Conservation (phyloP, 2,329 filamentous ascomycete species). For the Achaetomium macrosporum region DNA sequence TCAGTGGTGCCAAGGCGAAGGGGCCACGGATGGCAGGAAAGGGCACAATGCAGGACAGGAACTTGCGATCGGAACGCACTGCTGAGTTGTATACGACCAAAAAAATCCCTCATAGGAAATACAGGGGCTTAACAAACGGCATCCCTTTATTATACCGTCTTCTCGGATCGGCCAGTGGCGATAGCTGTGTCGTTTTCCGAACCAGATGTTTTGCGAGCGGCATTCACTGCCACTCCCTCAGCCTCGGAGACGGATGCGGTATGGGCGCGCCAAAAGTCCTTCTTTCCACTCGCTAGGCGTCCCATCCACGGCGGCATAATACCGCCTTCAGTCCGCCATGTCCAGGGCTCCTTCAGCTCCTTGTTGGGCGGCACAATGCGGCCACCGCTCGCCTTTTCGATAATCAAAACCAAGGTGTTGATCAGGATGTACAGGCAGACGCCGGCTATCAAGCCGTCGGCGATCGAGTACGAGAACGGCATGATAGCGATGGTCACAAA, state of each 20-base stretch:
- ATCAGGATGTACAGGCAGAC: slow-evolving; percentile 71
- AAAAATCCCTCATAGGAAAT: not conserved
- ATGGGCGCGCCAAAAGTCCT: slow-evolving; percentile 19
- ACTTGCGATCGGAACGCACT: too few relatives aligned
- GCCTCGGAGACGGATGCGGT: slow-evolving; percentile 6
- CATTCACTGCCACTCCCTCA: slow-evolving; percentile 12
- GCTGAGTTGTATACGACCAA: too few relatives aligned
- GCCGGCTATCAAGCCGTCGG: slow-evolving; percentile 77
- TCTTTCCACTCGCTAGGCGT: slow-evolving; percentile 57
- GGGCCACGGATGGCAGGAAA: too few relatives aligned
- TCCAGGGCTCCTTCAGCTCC: slow-evolving; percentile 73
- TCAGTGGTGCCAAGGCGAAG: too few relatives aligned
- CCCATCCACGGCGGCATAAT: slow-evolving; percentile 69
- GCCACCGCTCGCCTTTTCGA: slow-evolving; percentile 61
- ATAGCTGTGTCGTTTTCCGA: slow-evolving; percentile 5
- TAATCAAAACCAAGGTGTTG: slow-evolving; percentile 63
- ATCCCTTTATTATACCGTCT: not conserved
- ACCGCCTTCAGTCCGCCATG: slow-evolving; percentile 68
- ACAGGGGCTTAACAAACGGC: not conserved
- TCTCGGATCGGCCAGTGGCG: slow-evolving; percentile 5
- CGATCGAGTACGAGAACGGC: slow-evolving; percentile 87
- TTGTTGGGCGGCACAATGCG: slow-evolving; percentile 70
- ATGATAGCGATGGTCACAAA: slow-evolving; percentile 80
- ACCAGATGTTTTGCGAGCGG: slow-evolving; percentile 4
- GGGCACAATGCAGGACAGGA: not conserved